Percentiles rank a stretch among this genome's conserved stretches.
Evolutionary conservation across 208 protist species (phyloP).

Genomic region (Crithidia thermophila): DNA sequence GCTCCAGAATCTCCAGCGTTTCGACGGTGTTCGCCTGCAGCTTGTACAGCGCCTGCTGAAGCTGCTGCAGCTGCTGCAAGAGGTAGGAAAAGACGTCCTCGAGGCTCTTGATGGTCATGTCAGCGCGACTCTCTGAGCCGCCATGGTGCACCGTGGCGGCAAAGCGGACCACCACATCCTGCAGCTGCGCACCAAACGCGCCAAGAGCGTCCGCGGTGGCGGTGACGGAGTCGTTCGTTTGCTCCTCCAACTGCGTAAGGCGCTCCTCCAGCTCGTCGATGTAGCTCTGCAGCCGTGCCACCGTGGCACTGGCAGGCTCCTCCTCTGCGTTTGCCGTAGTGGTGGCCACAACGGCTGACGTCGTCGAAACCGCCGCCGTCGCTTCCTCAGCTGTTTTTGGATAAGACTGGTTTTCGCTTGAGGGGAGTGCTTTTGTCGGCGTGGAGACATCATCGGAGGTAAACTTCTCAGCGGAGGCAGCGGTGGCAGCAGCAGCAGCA

Average conservation of each 20-base stretch:
- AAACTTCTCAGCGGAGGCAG: too few species aligned
- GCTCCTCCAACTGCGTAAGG: constrained; percentile 24
- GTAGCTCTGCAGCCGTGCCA: constrained; percentile 8
- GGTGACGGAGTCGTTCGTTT: constrained; percentile 16
- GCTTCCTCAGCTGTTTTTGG: background rate
- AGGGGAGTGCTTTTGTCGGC: too few species aligned
- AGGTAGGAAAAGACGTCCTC: constrained; percentile 78
- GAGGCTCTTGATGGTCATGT: constrained; percentile 29
- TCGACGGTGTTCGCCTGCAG: constrained; percentile 58
- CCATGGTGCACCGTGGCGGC: constrained; percentile 22
- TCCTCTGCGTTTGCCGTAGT: background rate
- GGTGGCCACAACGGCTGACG: background rate
- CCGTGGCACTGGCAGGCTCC: background rate
- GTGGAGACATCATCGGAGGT: too few species aligned
- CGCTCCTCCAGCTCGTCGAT: constrained; percentile 17
- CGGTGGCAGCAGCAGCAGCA: too few species aligned
- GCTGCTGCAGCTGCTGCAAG: constrained; percentile 35
- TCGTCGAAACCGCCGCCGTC: background rate
- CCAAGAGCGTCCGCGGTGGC: constrained; percentile 41
- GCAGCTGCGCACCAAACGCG: constrained; percentile 38
- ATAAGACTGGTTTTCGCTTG: too few species aligned
- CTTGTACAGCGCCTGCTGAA: constrained; percentile 43
- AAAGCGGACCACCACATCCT: constrained; percentile 51
- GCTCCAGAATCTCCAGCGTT: constrained; percentile 74
- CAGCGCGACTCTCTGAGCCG: background rate